Evolutionary conservation across 2,329 filamentous ascomycete species (phyloP), one percentile per base, ranked within the genome.

Genomic region (Diplodia sapinea): DNA sequence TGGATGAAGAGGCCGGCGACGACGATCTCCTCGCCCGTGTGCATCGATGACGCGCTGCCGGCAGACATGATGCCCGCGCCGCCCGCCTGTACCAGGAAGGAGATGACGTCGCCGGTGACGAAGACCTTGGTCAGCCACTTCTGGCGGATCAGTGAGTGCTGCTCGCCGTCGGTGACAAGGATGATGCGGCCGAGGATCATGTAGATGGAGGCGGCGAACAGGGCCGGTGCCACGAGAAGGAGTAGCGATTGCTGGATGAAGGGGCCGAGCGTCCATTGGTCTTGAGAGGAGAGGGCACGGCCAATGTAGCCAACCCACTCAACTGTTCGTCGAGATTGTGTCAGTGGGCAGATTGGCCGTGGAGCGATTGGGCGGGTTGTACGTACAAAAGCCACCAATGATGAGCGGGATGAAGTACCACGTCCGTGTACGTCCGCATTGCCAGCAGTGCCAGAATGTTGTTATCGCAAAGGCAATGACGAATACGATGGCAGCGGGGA

Each of bases 241-340:
- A 84, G 75, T 54, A 83, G 71, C 49, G 75, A 75, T 68, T 83
- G 79, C 43, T 84, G 72, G 57, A 82, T 79, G 73, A 79, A 84
- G 3, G 79, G 77, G 0, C 73, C 72, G 23, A 79, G 70, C 4
- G 78, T 78, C 64, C 67, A 64, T 33, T 65, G 36, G 49, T 78
- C 81, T 52, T 80, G 70, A 1, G 55, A 26, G 2, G 79, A 79
- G 2, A 75, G 72, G 1, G 80, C 80, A 57, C 85, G 81, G 2
- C 80, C 82, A 13, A 83, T 72, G 69, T 86, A 87, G 17, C 84
- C 85, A 33, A 86, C 74, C 0, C 74, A 73, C 73, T 87, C 83
- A 69, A 86, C 83, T 85, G 63, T 59, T 38, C 2, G 40, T 17
- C 36, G 51, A 29, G 29, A 56, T n/a, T 11, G 13, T 40, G 49